phyloP scores from a whole-genome alignment of 2,329 filamentous ascomycete species.

The Daldinia eschscholtzii region DNA sequence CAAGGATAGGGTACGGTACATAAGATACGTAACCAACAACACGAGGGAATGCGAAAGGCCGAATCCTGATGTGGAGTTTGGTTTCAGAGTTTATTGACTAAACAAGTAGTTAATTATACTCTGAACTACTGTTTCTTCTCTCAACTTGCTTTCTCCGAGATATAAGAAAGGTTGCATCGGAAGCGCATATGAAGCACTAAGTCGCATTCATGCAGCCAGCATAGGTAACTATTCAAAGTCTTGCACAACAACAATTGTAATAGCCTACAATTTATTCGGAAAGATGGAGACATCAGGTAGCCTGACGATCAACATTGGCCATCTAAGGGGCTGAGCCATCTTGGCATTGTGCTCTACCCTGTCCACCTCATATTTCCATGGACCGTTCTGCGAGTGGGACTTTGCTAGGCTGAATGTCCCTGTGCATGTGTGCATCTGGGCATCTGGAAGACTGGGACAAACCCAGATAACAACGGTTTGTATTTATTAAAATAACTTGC shows the following conservation, averaged over 20 bases:
- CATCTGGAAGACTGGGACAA: slow-evolving; percentile 15
- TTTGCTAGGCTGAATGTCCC: slow-evolving; percentile 24
- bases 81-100: slow-evolving; percentile 9
- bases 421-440: slow-evolving; percentile 9
- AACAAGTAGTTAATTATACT: slow-evolving; percentile 7
- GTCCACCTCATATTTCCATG: slow-evolving; percentile 33
- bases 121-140: background rate
- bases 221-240: background rate
- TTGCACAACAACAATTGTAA: slow-evolving; percentile 5
- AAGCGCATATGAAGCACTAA: background rate
- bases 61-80: slow-evolving; percentile 1
- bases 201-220: background rate
- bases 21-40: background rate
- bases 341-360: slow-evolving; percentile 33
- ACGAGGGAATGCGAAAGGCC: background rate
- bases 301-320: slow-evolving; percentile 23
- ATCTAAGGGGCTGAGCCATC: slow-evolving; percentile 36
- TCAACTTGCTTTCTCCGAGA: background rate
- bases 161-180: background rate
- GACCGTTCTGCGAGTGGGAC: slow-evolving; percentile 30
- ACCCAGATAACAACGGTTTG: slow-evolving; percentile 8
- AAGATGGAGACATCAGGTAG: slow-evolving; percentile 12
- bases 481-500: slow-evolving; percentile 2
- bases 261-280: slow-evolving; percentile 5
- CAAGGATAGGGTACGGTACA: slow-evolving; percentile 3